Conservation (phyloP, 2,329 filamentous ascomycete genomes). For the Domatiomyces catenatus region DNA sequence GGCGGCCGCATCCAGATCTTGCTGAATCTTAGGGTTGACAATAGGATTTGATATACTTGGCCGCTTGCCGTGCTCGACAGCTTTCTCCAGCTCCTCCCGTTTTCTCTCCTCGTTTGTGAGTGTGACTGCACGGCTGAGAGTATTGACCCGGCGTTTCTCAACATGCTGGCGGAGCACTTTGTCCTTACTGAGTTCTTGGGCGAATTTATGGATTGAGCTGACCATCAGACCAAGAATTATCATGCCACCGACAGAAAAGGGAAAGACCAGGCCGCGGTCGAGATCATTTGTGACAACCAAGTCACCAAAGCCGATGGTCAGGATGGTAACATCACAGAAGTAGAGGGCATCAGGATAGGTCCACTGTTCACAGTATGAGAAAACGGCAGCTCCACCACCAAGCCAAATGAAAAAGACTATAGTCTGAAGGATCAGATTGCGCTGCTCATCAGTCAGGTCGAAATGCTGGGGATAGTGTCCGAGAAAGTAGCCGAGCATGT, state of each 20-base stretch:
- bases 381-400: slow-evolving; percentile 60
- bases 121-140: slow-evolving; percentile 39
- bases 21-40: slow-evolving; percentile 16
- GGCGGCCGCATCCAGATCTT: slow-evolving; percentile 9
- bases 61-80: slow-evolving; percentile 10
- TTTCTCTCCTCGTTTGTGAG: slow-evolving; percentile 5
- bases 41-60: slow-evolving; percentile 23
- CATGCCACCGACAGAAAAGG: slow-evolving; percentile 68
- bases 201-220: slow-evolving; percentile 58
- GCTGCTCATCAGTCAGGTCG: slow-evolving; percentile 59
- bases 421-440: slow-evolving; percentile 80
- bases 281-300: slow-evolving; percentile 41
- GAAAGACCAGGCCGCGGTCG: slow-evolving; percentile 59
- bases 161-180: slow-evolving; percentile 48
- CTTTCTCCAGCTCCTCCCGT: slow-evolving; percentile 19
- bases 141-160: slow-evolving; percentile 38
- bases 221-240: slow-evolving; percentile 75
- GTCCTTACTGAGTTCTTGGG: slow-evolving; percentile 42
- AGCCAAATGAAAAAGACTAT: slow-evolving; percentile 74
- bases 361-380: slow-evolving; percentile 47
- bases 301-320: slow-evolving; percentile 49
- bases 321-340: slow-evolving; percentile 57
- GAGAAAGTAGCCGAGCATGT: slow-evolving; percentile 60
- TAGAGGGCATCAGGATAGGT: slow-evolving; percentile 63
- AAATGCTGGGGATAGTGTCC: slow-evolving; percentile 70